phyloP scores from a whole-genome alignment of 495 filamentous ascomycete species.

The Trichocladium uniseriatum region DNA sequence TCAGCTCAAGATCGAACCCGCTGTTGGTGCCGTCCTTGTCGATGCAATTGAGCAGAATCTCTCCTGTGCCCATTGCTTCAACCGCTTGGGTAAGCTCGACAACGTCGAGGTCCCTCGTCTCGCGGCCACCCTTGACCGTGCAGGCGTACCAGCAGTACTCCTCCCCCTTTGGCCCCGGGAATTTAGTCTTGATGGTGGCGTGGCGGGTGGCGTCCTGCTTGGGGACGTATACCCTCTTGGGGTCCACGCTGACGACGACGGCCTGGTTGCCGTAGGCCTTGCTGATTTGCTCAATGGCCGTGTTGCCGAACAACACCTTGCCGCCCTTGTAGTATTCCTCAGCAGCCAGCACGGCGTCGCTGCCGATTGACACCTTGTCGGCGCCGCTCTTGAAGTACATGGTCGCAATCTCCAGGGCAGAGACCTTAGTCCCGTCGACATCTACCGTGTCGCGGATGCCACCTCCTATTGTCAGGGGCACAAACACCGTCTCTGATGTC shows the following conservation, averaged over 20 bases:
- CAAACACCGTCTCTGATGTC: constrained; percentile 88
- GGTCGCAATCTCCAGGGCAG: constrained; percentile 84
- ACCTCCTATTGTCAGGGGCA: constrained; percentile 92
- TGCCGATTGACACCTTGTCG: constrained; percentile 98
- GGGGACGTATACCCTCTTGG: constrained; percentile 78
- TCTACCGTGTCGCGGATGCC: constrained; percentile 89
- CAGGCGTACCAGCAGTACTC: constrained; percentile 93
- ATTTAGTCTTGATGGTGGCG: constrained; percentile 62
- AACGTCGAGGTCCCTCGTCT: constrained; percentile 84
- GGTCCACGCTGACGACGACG: constrained; percentile 92
- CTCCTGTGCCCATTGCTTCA: constrained; percentile 91
- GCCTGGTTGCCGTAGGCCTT: constrained; percentile 92
- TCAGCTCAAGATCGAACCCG: constrained; percentile 90
- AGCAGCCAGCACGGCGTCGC: constrained; percentile 84
- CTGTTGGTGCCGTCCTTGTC: constrained; percentile 93
- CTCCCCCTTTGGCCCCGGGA: constrained; percentile 66
- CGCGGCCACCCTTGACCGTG: constrained; percentile 89
- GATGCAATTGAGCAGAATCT: constrained; percentile 94
- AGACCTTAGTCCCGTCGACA: constrained; percentile 74
- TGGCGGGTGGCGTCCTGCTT: constrained; percentile 63
- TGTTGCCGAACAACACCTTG: constrained; percentile 61
- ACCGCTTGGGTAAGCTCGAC: constrained; percentile 79
- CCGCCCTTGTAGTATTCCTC: constrained; percentile 73
- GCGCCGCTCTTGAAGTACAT: constrained; percentile 97
- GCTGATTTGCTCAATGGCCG: constrained; percentile 91